phyloP scores from a whole-genome alignment of 1,284 basidiomycete genomes.

The Irpex rosettiformis region DNA sequence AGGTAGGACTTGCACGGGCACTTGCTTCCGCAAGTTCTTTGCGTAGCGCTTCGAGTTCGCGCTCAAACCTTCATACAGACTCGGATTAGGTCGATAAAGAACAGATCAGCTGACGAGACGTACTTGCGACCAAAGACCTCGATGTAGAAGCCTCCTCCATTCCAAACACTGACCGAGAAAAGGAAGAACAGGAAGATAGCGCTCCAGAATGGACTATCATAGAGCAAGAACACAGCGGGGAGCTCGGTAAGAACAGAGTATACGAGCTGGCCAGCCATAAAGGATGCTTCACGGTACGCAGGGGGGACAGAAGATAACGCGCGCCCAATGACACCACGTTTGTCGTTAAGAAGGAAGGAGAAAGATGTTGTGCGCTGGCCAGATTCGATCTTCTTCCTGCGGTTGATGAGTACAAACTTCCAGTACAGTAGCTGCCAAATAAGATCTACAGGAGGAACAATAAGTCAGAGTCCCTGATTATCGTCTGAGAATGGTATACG shows the following conservation, averaged over 20 bases:
- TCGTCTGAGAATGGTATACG: conserved; percentile 27
- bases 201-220: conserved; percentile 73
- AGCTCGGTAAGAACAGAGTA: conserved; percentile 86
- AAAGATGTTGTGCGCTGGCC: conserved; percentile 86
- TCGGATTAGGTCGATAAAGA: conserved; percentile 3
- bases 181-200: conserved; percentile 74
- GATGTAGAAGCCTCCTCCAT: conserved; percentile 85
- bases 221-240: conserved; percentile 80
- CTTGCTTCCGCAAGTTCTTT: conserved; percentile 77
- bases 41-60: conserved; percentile 82
- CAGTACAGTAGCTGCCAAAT: conserved; percentile 89
- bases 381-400: conserved; percentile 82
- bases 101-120: conserved; percentile 28
- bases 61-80: conserved; percentile 66
- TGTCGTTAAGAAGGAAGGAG: conserved; percentile 82
- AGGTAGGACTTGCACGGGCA: conserved; percentile 44
- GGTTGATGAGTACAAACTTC: conserved; percentile 88
- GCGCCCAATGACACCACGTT: conserved; percentile 78
- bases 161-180: conserved; percentile 83
- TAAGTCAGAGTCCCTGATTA: too few relatives aligned
- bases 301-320: conserved; percentile 57
- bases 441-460: conserved; percentile 49
- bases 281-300: conserved; percentile 65
- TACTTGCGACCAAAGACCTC: conserved; percentile 95
- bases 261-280: conserved; percentile 49